Evolutionary conservation across 805 yeast species (phyloP), one percentile per base, ranked within the genome.

Genomic region (Wickerhamomyces strasburgensis): DNA sequence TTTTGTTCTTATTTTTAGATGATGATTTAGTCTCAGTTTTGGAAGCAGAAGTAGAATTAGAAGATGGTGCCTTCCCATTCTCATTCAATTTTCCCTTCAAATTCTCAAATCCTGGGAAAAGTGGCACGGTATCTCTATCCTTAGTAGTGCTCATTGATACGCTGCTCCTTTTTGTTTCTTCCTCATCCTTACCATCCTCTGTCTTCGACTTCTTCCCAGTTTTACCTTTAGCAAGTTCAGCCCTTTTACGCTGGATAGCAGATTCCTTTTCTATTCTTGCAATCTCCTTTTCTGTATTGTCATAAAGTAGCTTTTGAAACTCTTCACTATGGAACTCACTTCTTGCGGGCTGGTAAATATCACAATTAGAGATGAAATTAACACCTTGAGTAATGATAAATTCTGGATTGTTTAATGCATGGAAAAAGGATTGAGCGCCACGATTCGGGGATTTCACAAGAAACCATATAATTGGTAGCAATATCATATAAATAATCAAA

Each of bases 401-500:
- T 13, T 83, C 78, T 0, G 96, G 96, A 6, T 83, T 73, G 68
- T 69, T 73, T 32, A 84, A 53, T 0, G 86, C 84, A 62, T 72
- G 81, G 30, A 87, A 51, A 21, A 83, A 52, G 19, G 85, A 75
- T 61, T 93, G 96, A 21, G 86, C 82, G 5, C 97, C 99, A 46
- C 81, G 80, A 26, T 60, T 58, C 10, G 88, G 73, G 19, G 84
- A 76, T 60, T 88, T 90, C 37, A 89, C 68, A 34, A 89, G 68
- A 14, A 93, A 51, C 80, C 87, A 90, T 72, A 87, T 76, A 0
- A 93, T 34, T 8, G 98, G 98, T 65, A 81, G 84, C 29, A 82
- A 39, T 3, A 88, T 6, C 21, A 88, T 42, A 53, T 90, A 80
- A 0, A 86, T 8, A 5, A 88, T 43, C 25, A 84, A 60, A 3